phyloP scores from a whole-genome alignment of 345 rosid species.

The Psidium guajava region DNA sequence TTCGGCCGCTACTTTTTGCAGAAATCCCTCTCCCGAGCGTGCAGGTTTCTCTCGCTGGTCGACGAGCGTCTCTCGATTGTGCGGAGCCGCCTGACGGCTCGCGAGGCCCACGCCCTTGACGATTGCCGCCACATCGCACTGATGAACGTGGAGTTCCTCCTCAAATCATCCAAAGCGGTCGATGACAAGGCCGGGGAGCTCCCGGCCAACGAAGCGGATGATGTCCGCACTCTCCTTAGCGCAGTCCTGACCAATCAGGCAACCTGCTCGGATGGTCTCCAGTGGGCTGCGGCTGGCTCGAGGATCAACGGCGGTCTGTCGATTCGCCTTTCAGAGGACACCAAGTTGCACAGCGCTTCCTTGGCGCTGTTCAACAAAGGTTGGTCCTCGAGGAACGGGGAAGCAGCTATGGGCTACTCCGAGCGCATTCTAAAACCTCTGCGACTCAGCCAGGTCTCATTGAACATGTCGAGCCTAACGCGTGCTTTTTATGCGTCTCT shows the following conservation, averaged over 20 bases:
- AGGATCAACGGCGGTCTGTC: neutral
- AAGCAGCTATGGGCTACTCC: neutral
- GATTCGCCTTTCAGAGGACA: slow-evolving; percentile 4
- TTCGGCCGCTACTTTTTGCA: slow-evolving; percentile 46
- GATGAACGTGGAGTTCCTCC: slow-evolving; percentile 42
- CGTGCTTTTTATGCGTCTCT: slow-evolving; percentile 42
- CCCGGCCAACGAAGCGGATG: slow-evolving; percentile 6
- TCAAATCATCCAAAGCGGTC: slow-evolving; percentile 26
- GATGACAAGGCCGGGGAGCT: slow-evolving; percentile 19
- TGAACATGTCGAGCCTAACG: slow-evolving; percentile 35
- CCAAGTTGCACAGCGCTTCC: slow-evolving; percentile 6
- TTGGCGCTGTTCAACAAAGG: slow-evolving; percentile 15
- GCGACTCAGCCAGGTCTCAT: slow-evolving; percentile 7
- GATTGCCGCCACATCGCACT: slow-evolving; percentile 49
- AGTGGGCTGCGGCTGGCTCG: neutral
- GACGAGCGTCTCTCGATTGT: slow-evolving; percentile 28
- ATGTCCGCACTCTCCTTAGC: slow-evolving; percentile 11
- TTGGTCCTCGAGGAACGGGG: slow-evolving; percentile 6
- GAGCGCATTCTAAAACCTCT: neutral
- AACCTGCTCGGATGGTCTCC: slow-evolving; percentile 1
- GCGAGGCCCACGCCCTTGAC: slow-evolving; percentile 46
- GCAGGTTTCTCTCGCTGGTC: slow-evolving; percentile 30
- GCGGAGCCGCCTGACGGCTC: slow-evolving; percentile 15
- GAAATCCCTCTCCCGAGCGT: slow-evolving; percentile 51
- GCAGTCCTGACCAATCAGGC: slow-evolving; percentile 13